Evolutionary conservation across 2,329 filamentous ascomycete genomes (phyloP).

Genomic region (Aspergillus transmontanensis): DNA sequence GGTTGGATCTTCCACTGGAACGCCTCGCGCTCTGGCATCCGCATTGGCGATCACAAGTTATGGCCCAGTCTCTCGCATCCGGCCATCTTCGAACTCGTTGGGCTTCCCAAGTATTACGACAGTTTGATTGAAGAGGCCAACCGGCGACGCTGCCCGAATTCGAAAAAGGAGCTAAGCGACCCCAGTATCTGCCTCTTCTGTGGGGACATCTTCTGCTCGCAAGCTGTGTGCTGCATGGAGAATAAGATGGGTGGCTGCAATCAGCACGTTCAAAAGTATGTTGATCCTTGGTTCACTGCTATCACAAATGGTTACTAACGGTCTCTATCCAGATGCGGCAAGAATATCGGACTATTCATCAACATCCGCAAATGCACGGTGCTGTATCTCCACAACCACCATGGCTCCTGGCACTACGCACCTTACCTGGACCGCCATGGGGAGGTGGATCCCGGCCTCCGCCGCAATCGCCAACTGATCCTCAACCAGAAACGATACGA

Average conservation of each 20-base stretch:
- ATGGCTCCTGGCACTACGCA: conserved; percentile 82
- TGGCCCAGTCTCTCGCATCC: conserved; percentile 71
- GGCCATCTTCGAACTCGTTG: conserved; percentile 89
- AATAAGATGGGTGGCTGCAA: conserved; percentile 80
- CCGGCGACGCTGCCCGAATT: conserved; percentile 79
- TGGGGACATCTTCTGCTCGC: conserved; percentile 93
- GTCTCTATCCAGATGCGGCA: conserved; percentile 69
- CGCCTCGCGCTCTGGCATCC: conserved; percentile 33
- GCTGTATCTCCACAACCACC: conserved; percentile 78
- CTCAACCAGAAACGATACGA: conserved; percentile 95
- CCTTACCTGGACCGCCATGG: conserved; percentile 96
- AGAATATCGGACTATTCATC: conserved; percentile 89
- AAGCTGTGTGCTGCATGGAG: conserved; percentile 82
- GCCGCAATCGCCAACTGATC: conserved; percentile 84
- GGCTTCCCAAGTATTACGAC: conserved; percentile 89
- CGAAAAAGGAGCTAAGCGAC: conserved; percentile 87
- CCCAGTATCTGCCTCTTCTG: conserved; percentile 93
- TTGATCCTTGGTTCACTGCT: conserved; percentile 1
- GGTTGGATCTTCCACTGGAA: conserved; percentile 70
- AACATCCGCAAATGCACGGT: conserved; percentile 96
- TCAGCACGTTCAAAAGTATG: conserved; percentile 84
- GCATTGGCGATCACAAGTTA: conserved; percentile 35
- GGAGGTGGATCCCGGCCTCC: conserved; percentile 88
- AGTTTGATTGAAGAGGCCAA: conserved; percentile 90
- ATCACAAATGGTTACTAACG: conserved; percentile 14